These are phyloP conservation scores for Amanita molliuscula DNA, from an alignment of 768 basidiomycete species.

Conservation along the genomic window DNA sequence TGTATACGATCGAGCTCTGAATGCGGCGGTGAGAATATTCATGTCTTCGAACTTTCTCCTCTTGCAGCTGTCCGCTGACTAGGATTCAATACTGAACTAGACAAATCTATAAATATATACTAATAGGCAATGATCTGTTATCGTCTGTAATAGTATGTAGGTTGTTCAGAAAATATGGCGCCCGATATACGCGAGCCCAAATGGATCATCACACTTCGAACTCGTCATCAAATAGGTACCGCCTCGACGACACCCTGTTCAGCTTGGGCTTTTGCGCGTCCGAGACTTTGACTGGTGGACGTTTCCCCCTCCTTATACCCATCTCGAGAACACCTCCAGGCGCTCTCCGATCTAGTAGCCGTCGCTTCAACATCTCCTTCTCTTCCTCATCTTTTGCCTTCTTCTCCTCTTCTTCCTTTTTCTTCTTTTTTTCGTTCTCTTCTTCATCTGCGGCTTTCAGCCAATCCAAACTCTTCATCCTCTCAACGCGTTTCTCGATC, in stretches of 20 bases:
- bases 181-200: no score
- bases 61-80: no score
- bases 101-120: no score
- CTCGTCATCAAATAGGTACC: neutral
- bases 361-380: neutral
- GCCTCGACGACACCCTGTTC: neutral
- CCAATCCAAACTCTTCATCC: conserved; percentile 22
- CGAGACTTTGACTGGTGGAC: neutral
- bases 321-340: conserved; percentile 1
- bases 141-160: no score
- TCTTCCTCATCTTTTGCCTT: neutral
- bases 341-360: neutral
- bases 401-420: conserved; percentile 8
- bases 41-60: no score
- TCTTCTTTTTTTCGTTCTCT: conserved; percentile 11
- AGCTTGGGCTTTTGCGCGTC: neutral
- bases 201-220: neutral
- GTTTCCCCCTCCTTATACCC: conserved; percentile 3
- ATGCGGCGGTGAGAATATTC: no score
- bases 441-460: conserved; percentile 21
- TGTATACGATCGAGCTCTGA: no score
- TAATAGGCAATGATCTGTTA: no score
- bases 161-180: no score
- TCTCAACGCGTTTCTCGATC: conserved; percentile 17
- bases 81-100: no score